Evolutionary conservation across 441 rosid species (phyloP).

Genomic region (Euphorbia celastroides): DNA sequence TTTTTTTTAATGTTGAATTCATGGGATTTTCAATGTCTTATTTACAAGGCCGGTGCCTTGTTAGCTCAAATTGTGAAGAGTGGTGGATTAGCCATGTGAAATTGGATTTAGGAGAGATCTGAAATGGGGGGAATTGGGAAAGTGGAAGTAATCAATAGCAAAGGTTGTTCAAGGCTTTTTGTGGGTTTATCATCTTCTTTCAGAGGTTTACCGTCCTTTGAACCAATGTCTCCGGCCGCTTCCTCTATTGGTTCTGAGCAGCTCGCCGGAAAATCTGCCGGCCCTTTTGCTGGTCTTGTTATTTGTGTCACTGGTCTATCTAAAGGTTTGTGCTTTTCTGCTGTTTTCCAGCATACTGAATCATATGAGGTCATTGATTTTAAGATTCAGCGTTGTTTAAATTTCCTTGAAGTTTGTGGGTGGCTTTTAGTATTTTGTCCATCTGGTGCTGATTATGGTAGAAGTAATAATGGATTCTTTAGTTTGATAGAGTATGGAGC

Average conservation of each 20-base stretch:
- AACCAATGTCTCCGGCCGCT: slow-evolving; percentile 43
- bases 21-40: slow-evolving; percentile 12
- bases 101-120: neutral
- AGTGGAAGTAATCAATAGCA: slow-evolving; percentile 63
- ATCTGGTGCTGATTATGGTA: neutral
- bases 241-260: slow-evolving; percentile 36
- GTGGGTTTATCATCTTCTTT: slow-evolving; percentile 53
- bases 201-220: slow-evolving; percentile 36
- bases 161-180: slow-evolving; percentile 78
- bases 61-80: slow-evolving; percentile 3
- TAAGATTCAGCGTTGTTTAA: neutral
- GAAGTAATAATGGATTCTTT: neutral
- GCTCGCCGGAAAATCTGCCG: slow-evolving; percentile 33
- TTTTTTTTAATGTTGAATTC: slow-evolving; percentile 1
- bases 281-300: slow-evolving; percentile 73
- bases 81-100: no score
- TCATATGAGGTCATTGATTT: slow-evolving; percentile 7
- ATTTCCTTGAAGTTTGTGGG: neutral
- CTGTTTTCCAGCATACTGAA: neutral
- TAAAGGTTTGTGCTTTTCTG: slow-evolving; percentile 45
- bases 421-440: slow-evolving; percentile 5
- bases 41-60: slow-evolving; percentile 9
- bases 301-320: slow-evolving; percentile 96
- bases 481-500: neutral
- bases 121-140: slow-evolving; percentile 32